Base-by-base conservation (phyloP, 176 grass and related monocot genomes). In the Areca catechu region DNA sequence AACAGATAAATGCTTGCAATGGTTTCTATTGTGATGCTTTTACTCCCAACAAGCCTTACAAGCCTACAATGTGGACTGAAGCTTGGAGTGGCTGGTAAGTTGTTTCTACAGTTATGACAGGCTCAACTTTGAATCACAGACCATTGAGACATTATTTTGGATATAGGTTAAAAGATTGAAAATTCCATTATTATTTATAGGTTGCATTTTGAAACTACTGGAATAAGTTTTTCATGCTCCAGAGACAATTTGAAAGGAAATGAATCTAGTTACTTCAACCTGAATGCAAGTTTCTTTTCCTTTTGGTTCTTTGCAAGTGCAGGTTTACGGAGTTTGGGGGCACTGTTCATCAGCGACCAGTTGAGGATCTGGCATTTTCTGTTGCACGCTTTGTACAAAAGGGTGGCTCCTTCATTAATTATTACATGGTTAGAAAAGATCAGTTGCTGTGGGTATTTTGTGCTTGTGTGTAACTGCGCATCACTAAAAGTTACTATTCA, bases 291-390 rank as follows among this genome's bases (percentile, higher is more conserved):
- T 43, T 43, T 12, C 9, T 43, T 37, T 43, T 43, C 34, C 10
- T 43, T 43, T 43, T 9, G 34, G 34, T 43, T 43, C 10, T 2
- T 43, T 43, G 34, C 9, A 12, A 9, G 23, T 60, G 51, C 57
- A 98, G 94, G 94, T 98, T 98, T 72, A 98, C 84, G 14, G 94
- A 98, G 72, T 98, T 93, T 76, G 94, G 94, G 56, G 88, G 94
- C 49, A 85, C 84, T 23, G 74, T 98, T 58, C 88, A 74, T 57
- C 85, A 98, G 67, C 73, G 94, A 49, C 94, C 94, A 3, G 94
- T 66, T 48, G 76, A 98, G 75, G 94, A 98, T 73, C 85, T 98
- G 16, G 88, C 94, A 79, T 98, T 89, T 68, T 78, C 76, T 48
- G 94, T 89, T 61, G 84, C 94, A 74, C 94, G 94, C 37, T 98